Evolutionary conservation across 805 yeast genomes (phyloP).

Genomic region (Metschnikowia hibisci): DNA sequence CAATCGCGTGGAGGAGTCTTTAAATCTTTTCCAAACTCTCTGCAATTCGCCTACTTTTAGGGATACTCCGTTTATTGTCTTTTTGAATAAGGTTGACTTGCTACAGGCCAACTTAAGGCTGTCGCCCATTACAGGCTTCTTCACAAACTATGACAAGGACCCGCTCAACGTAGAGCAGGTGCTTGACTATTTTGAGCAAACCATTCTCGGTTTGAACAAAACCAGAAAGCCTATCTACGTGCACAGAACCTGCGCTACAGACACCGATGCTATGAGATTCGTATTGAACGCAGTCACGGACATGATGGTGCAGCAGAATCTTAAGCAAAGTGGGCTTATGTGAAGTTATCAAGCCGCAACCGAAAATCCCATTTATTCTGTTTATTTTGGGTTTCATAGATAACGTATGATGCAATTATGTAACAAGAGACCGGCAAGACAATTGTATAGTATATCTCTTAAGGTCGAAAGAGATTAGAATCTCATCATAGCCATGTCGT

Average conservation of each 20-base stretch:
- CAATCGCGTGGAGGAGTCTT: conserved; percentile 87
- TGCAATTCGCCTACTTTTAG: conserved; percentile 83
- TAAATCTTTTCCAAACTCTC: conserved; percentile 75
- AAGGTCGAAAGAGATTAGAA: conserved; percentile 27
- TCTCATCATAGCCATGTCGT: conserved; percentile 88
- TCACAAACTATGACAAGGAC: conserved; percentile 71
- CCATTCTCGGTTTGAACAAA: conserved; percentile 61
- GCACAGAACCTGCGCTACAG: conserved; percentile 95
- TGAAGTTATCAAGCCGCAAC: conserved; percentile 18
- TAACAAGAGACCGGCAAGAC: conserved; percentile 13
- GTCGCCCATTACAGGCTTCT: conserved; percentile 66
- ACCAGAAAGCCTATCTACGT: conserved; percentile 77
- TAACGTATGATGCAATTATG: conserved; percentile 19
- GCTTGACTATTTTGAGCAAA: conserved; percentile 62
- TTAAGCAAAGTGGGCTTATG: conserved; percentile 73
- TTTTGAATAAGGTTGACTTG: conserved; percentile 83
- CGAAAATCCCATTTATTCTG: conserved; percentile 5
- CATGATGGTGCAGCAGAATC: conserved; percentile 76
- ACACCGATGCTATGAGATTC: conserved; percentile 80
- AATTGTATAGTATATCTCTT: conserved; percentile 4
- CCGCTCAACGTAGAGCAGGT: conserved; percentile 65
- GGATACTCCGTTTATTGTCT: conserved; percentile 82
- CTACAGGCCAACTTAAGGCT: conserved; percentile 64
- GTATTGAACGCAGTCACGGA: conserved; percentile 92
- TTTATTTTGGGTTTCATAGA: conserved; percentile 11